These are phyloP conservation scores for Thalassiosira mediterranea DNA, from an alignment of 352 stramenopile genomes.

Conservation along the genomic window DNA sequence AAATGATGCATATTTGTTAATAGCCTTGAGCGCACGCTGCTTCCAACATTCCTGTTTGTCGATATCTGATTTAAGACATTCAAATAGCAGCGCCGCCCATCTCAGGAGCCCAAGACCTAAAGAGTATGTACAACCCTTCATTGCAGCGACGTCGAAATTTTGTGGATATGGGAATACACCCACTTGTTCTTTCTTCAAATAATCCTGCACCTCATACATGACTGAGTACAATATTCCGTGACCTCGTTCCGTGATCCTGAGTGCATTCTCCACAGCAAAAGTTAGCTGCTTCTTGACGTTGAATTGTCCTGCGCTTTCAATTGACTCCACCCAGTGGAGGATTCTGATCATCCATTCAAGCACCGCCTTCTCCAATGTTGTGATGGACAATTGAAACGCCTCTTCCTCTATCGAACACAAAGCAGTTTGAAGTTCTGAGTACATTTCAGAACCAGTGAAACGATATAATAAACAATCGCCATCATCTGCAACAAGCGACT, in stretches of 20 bases:
- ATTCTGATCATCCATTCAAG: conserved; percentile 70
- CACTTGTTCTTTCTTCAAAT: conserved; percentile 56
- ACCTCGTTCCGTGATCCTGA: conserved; percentile 35
- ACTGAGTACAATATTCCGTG: conserved; percentile 62
- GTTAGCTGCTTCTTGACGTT: conserved; percentile 47
- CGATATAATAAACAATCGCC: conserved; percentile 74
- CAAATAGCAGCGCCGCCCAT: conserved; percentile 75
- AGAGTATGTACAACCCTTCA: conserved; percentile 63
- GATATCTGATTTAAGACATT: conserved; percentile 68
- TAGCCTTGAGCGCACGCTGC: conserved; percentile 10
- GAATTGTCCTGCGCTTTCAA: conserved; percentile 45
- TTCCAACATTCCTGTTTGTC: conserved; percentile 56
- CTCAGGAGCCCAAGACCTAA: conserved; percentile 63
- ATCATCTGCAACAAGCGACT: conserved; percentile 67
- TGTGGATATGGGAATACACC: conserved; percentile 29
- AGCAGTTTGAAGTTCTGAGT: conserved; percentile 44
- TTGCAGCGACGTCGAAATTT: conserved; percentile 48
- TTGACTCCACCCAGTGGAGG: conserved; percentile 68
- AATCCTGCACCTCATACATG: conserved; percentile 63
- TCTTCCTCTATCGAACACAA: conserved; percentile 52
- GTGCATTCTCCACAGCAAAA: conserved; percentile 49
- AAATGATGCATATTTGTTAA: conserved; percentile 25
- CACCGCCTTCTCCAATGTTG: conserved; percentile 67
- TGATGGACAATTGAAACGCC: conserved; percentile 55
- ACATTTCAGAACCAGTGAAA: conserved; percentile 71